phyloP scores from a whole-genome alignment of 345 rosid species.

The Citrus cavaleriei region DNA sequence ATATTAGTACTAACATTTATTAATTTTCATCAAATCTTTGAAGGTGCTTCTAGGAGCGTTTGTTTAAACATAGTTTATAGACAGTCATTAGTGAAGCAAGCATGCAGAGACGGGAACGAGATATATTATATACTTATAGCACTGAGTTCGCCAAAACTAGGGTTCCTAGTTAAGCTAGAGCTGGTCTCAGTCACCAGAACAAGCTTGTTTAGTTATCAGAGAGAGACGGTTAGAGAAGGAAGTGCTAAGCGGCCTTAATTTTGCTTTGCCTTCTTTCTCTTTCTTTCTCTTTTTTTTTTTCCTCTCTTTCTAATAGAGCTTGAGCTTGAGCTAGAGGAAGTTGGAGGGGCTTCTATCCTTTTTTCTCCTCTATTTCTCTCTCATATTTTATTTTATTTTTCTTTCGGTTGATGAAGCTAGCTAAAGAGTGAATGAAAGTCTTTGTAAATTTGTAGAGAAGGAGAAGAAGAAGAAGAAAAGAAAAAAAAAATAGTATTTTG shows the following conservation, averaged over 20 bases:
- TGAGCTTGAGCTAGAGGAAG: too few species aligned
- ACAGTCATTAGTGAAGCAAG: conserved; percentile 4
- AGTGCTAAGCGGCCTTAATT: conserved; percentile 39
- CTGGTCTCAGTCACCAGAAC: too few species aligned
- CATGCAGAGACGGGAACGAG: conserved; percentile 28
- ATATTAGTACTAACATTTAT: background rate
- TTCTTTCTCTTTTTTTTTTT: conserved; percentile 33
- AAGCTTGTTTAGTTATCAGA: conserved; percentile 11
- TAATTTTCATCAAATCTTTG: conserved; percentile 4
- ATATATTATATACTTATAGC: background rate
- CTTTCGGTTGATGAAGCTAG: too few species aligned
- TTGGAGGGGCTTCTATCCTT: conserved; percentile 17
- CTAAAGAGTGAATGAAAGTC: background rate
- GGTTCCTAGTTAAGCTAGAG: background rate
- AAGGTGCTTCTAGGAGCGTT: too few species aligned
- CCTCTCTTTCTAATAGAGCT: too few species aligned
- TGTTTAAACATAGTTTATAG: too few species aligned
- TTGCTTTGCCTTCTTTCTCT: conserved; percentile 52
- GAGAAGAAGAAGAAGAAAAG: background rate
- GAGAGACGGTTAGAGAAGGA: conserved; percentile 81
- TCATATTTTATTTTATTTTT: conserved; percentile 2
- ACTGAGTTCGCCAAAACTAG: conserved; percentile 20
- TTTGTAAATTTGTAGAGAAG: conserved; percentile 8
- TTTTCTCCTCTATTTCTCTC: conserved; percentile 73
- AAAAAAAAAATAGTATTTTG: conserved; percentile 11